Evolutionary conservation across 257 asterid species (phyloP).

Genomic region (Solanum peruvianum): DNA sequence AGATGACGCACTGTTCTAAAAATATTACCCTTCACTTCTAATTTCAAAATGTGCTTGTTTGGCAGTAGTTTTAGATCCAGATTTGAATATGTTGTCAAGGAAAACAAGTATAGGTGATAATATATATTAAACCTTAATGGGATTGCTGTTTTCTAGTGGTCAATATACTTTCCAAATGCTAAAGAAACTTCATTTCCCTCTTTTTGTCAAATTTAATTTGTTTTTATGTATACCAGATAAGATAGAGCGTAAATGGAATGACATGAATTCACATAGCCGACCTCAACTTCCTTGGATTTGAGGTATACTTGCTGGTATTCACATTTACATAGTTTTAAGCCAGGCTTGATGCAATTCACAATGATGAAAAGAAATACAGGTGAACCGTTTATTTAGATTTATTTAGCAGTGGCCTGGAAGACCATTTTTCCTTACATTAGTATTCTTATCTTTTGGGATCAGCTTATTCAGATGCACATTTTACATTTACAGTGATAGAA

Average conservation of each 20-base stretch:
- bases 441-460: neutral
- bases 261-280: neutral
- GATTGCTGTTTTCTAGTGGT: neutral
- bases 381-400: neutral
- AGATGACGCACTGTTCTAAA: neutral
- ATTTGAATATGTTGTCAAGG: neutral
- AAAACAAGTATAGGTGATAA: neutral
- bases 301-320: neutral
- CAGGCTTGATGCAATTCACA: neutral
- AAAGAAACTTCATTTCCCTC: neutral
- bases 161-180: neutral
- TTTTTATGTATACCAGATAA: neutral
- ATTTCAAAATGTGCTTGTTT: neutral
- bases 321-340: neutral
- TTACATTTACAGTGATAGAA: neutral
- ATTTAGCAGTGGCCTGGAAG: neutral
- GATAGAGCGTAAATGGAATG: neutral
- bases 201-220: neutral
- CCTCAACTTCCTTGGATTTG: neutral
- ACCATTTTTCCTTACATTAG: neutral
- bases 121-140: neutral
- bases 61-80: neutral
- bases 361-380: neutral
- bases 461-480: neutral
- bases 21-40: neutral